phyloP scores from a whole-genome alignment of 2,329 filamentous ascomycete genomes.

The Aspergillus sp. region DNA sequence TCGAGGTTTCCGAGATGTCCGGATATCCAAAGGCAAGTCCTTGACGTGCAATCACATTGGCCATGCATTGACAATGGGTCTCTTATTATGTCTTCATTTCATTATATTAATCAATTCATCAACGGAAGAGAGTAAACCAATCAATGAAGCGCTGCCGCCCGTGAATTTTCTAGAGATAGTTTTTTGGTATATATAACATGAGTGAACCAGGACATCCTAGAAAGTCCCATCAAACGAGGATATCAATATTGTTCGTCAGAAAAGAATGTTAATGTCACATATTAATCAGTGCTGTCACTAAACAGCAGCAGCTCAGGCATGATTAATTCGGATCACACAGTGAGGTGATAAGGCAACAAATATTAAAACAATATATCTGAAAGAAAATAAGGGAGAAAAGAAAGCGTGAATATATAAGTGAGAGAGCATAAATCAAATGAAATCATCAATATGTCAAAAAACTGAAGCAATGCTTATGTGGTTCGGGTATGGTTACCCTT shows the following conservation, averaged over 20 bases:
- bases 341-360: constrained; percentile 5
- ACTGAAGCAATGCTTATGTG: not conserved
- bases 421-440: not conserved
- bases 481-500: constrained; percentile 10
- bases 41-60: too few relatives aligned
- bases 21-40: too few relatives aligned
- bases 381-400: not conserved
- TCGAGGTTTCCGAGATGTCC: too few relatives aligned
- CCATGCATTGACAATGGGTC: too few relatives aligned
- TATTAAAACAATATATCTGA: constrained; percentile 11
- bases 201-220: not conserved
- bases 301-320: constrained; percentile 6
- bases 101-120: not conserved
- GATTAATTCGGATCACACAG: constrained; percentile 2
- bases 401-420: not conserved
- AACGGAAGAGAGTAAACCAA: not conserved
- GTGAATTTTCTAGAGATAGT: not conserved
- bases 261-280: not conserved
- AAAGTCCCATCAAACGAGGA: constrained; percentile 13
- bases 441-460: not conserved
- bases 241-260: constrained; percentile 14
- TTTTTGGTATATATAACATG: constrained; percentile 8
- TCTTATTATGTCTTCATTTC: not conserved
- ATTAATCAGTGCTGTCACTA: constrained; percentile 2
- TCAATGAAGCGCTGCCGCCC: not conserved